Evolutionary conservation across 768 basidiomycete genomes (phyloP), one percentile per base, ranked within the genome.

Genomic region (Trametes punicea): DNA sequence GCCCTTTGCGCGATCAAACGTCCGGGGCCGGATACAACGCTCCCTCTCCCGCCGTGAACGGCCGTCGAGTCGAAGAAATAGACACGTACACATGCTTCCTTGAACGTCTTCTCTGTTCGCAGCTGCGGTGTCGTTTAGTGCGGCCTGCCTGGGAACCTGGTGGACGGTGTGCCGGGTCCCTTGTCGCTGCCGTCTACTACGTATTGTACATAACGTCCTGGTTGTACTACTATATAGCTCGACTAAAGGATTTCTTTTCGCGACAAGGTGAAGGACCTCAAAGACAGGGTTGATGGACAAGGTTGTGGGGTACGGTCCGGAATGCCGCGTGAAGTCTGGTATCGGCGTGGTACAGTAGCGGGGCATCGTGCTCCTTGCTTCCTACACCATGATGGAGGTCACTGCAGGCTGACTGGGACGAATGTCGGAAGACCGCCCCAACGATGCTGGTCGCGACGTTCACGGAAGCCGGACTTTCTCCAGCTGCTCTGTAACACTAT

Each of bases 201-300:
- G 34, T 44, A 54, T 54, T 54, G 52, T 54, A 54, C 52, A 54
- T 44, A 54, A 54, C n/a, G 16, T n/a, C 21, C 38, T 46, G 44
- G 52, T 54, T 54, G 52, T 54, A 54, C 52, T 54, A 54, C 52
- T 46, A 54, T 54, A 54, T 20, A 54, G 52, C 44, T 54, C 44
- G 44, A 21, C 31, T 54, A 54, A 54, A 44, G 52, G 46, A 48
- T 13, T 5, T 5, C 20, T 25, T 34, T 40, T 23, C 42, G 10
- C 23, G n/a, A n/a, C n/a, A n/a, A n/a, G n/a, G n/a, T n/a, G 42
- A 18, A 8, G 16, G 26, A 27, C 20, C 25, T 45, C 1, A 13
- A 31, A 7, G 13, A 31, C 8, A 31, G 31, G 31, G 31, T 13
- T 8, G 13, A 13, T 31, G 8, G 8, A 2, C 31, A 31, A 8